Conservation (phyloP, 2,329 filamentous ascomycete species). For the Colletotrichum sp. region DNA sequence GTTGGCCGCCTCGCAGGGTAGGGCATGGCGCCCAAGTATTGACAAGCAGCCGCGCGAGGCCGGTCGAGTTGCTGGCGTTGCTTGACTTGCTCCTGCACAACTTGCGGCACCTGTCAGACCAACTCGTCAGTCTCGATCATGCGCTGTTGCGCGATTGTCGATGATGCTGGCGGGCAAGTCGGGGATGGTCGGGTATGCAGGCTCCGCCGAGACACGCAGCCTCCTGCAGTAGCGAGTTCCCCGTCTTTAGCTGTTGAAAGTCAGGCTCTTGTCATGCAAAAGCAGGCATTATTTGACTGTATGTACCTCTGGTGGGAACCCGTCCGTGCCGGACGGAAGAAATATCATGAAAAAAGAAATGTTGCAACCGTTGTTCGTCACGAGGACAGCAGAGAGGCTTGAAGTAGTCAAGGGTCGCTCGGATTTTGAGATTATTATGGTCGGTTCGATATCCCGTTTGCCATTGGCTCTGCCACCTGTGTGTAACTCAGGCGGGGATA, state of each 20-base stretch:
- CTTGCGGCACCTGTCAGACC: neutral
- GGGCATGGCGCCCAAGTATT: conserved; percentile 6
- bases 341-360: neutral
- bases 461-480: neutral
- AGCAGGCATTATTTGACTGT: neutral
- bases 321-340: neutral
- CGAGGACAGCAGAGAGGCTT: neutral
- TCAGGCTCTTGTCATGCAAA: neutral
- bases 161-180: conserved; percentile 3
- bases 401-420: neutral
- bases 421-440: neutral
- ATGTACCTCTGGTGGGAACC: neutral
- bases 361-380: neutral
- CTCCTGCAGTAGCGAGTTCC: conserved; percentile 1
- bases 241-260: neutral
- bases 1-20: conserved; percentile 16
- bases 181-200: conserved; percentile 9
- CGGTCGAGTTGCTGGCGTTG: neutral
- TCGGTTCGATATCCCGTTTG: neutral
- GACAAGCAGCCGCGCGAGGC: neutral
- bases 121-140: neutral
- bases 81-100: neutral
- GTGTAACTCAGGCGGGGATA: neutral
- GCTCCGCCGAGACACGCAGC: conserved; percentile 15
- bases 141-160: neutral